Evolutionary conservation across 2,329 filamentous ascomycete species (phyloP).

Genomic region (Exophiala viscosa): DNA sequence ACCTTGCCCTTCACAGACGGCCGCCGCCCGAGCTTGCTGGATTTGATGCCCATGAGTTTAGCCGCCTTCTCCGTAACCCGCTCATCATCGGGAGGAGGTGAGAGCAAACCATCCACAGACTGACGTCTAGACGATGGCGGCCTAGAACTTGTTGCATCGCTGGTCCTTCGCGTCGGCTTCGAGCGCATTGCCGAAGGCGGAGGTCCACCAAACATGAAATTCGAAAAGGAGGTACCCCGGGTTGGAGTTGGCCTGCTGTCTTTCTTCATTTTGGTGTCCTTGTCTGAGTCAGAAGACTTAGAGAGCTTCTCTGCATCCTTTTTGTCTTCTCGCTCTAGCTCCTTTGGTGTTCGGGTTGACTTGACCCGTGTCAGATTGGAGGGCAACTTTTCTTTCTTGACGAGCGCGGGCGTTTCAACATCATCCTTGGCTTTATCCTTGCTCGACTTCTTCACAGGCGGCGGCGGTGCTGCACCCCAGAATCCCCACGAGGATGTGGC

Average conservation of each 20-base stretch:
- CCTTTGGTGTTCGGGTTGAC: constrained; percentile 52
- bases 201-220: constrained; percentile 63
- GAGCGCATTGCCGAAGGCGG: constrained; percentile 57
- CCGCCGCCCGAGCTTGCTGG: constrained; percentile 47
- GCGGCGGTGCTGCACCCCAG: constrained; percentile 59
- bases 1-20: constrained; percentile 52
- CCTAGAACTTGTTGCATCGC: constrained; percentile 53
- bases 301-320: constrained; percentile 56
- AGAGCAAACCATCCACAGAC: constrained; percentile 67
- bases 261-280: constrained; percentile 53
- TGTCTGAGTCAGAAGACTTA: constrained; percentile 71
- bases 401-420: constrained; percentile 27
- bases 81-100: constrained; percentile 68
- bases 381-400: constrained; percentile 40
- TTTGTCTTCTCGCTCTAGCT: constrained; percentile 54
- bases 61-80: constrained; percentile 72
- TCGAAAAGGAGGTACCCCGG: constrained; percentile 57
- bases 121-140: constrained; percentile 57
- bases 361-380: constrained; percentile 53
- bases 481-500: constrained; percentile 68
- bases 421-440: constrained; percentile 49
- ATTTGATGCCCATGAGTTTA: constrained; percentile 64
- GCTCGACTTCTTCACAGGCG: constrained; percentile 39
- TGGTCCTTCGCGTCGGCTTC: constrained; percentile 63
- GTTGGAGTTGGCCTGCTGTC: constrained; percentile 53